Base-by-base conservation (phyloP, 1,284 basidiomycete species). In the Veloboletus limbatus region DNA sequence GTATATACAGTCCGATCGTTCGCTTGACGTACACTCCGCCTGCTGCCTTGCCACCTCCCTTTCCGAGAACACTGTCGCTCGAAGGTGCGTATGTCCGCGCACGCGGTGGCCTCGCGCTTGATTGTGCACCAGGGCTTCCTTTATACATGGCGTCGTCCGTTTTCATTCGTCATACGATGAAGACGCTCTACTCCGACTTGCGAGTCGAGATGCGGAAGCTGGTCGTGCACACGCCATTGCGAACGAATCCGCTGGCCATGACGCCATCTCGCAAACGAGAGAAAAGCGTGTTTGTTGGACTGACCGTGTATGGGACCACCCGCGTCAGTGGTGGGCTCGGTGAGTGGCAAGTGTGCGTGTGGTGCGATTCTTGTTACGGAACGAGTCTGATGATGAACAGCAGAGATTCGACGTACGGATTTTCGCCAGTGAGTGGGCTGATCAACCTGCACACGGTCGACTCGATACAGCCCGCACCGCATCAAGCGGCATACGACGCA, bases 361-460 rank as follows among this genome's bases (percentile, higher is more conserved):
- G 5, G 34, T 39, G 35, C 22, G 26, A 26, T 24, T 37, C 38
- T 16, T 7, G 17, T 4, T n/a, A 16, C 13, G n/a, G 5, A 0
- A 8, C 27, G 42, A 2, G 45, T 10, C 51, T 55, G 13, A 54
- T n/a, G 42, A n/a, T 9, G 8, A 17, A 21, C 24, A 8, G 4
- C 62, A 88, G 86, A 28, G 75, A 78, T 53, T 85, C 81, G 44
- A 87, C 82, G n/a, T 90, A 90, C 62, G 70, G 69, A 0, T 88
- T 89, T 60, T 86, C 84, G 1, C 82, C 83, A 0, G 48, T 63
- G 8, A 77, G 77, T 0, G 88, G 85, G 3, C 72, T 81, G 32
- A 81, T 90, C 44, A 62, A 77, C 33, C 55, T 72, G 37, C 87
- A 90, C 57, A 73, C 70, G 28, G 70, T 89, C 32, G 76, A 88